phyloP scores from a whole-genome alignment of 805 yeast genomes.

The Kluyveromyces wickerhamii region DNA sequence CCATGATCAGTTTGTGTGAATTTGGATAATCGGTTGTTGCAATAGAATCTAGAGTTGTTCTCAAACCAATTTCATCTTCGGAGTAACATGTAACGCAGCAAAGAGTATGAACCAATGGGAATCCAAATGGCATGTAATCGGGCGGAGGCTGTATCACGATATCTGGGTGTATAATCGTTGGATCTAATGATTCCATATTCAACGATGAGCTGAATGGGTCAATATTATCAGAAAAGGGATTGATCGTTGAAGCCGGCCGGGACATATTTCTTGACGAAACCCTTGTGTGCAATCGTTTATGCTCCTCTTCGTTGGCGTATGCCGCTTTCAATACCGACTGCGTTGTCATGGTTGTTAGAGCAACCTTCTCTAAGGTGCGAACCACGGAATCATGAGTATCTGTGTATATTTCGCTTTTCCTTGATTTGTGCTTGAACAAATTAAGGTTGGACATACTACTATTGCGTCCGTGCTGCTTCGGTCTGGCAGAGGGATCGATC shows the following conservation, averaged over 20 bases:
- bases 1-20: constrained; percentile 79
- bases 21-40: constrained; percentile 96
- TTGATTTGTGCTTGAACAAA: constrained; percentile 8
- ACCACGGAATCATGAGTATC: constrained; percentile 1
- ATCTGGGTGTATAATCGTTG: constrained; percentile 61
- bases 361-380: constrained; percentile 16
- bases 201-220: constrained; percentile 6
- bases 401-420: neutral
- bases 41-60: constrained; percentile 84
- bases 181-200: constrained; percentile 41
- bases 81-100: constrained; percentile 89
- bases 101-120: constrained; percentile 66
- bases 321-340: constrained; percentile 29
- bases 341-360: constrained; percentile 53
- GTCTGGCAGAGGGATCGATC: constrained; percentile 46
- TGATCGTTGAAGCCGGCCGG: constrained; percentile 1
- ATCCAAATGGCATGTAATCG: constrained; percentile 79
- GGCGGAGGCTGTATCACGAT: constrained; percentile 88
- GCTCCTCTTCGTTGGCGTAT: neutral
- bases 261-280: neutral
- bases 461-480: constrained; percentile 25
- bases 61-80: constrained; percentile 78
- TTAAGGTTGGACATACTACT: constrained; percentile 2
- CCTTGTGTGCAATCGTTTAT: neutral
- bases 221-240: constrained; percentile 1